Conservation (phyloP, 2,329 filamentous ascomycete species). For the Corynespora cassiicola region DNA sequence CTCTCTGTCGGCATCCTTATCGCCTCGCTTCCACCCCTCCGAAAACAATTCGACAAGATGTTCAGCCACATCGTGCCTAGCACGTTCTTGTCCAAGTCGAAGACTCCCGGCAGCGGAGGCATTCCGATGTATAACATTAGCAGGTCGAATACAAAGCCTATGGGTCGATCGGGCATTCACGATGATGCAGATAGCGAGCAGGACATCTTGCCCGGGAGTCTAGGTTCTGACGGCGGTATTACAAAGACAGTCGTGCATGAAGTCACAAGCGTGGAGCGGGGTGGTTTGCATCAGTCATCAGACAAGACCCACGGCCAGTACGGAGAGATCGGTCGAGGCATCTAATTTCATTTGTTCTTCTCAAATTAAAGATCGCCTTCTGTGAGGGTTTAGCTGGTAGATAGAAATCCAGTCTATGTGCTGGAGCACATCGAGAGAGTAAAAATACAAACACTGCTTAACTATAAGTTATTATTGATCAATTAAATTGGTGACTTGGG, state of each 20-base stretch:
- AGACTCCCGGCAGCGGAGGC: constrained; percentile 10
- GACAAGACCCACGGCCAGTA: constrained; percentile 17
- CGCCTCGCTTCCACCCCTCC: constrained; percentile 30
- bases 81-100: constrained; percentile 13
- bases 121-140: constrained; percentile 27
- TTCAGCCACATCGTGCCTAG: constrained; percentile 23
- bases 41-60: constrained; percentile 31
- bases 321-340: constrained; percentile 29
- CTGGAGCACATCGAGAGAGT: too few relatives aligned
- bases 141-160: constrained; percentile 14
- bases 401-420: too few relatives aligned
- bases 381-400: too few relatives aligned
- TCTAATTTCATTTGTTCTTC: constrained; percentile 20
- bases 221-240: constrained; percentile 14
- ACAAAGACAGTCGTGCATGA: constrained; percentile 28
- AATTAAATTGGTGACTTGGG: too few relatives aligned
- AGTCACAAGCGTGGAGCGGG: constrained; percentile 16
- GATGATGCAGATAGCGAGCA: constrained; percentile 29
- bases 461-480: too few relatives aligned
- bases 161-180: constrained; percentile 12
- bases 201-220: constrained; percentile 19
- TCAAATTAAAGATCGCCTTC: too few relatives aligned
- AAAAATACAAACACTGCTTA: too few relatives aligned
- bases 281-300: not conserved
- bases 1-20: constrained; percentile 32